phyloP scores from a whole-genome alignment of 1,139 yeast species.

The Yamadazyma friedrichii region DNA sequence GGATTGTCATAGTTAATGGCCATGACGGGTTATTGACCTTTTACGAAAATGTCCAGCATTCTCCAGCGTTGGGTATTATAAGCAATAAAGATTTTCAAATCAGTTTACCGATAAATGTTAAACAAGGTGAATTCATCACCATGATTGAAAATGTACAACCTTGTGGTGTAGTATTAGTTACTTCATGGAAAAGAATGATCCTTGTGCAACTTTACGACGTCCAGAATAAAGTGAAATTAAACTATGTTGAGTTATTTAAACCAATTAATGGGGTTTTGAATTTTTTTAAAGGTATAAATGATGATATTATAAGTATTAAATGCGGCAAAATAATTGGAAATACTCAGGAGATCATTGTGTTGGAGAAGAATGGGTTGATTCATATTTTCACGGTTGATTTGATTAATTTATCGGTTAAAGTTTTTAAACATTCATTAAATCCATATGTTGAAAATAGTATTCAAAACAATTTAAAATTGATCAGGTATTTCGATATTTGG shows the following conservation, averaged over 20 bases:
- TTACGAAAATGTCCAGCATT: conserved; percentile 67
- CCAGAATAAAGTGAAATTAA: conserved; percentile 59
- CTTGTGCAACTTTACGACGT: conserved; percentile 65
- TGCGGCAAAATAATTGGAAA: conserved; percentile 54
- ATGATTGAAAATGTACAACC: conserved; percentile 67
- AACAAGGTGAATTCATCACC: conserved; percentile 56
- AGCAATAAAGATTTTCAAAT: conserved; percentile 40
- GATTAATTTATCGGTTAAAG: conserved; percentile 23
- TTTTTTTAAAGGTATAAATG: conserved; percentile 20
- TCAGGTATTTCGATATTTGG: conserved; percentile 57
- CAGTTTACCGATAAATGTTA: conserved; percentile 33
- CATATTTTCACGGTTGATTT: conserved; percentile 32
- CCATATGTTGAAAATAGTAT: conserved; percentile 32
- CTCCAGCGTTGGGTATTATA: conserved; percentile 64
- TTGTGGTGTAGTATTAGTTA: conserved; percentile 69
- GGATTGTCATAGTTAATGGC: conserved; percentile 60
- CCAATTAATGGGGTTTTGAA: conserved; percentile 18
- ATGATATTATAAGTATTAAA: conserved; percentile 60
- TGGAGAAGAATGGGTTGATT: conserved; percentile 46
- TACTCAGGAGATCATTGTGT: conserved; percentile 41
- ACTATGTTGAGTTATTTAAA: conserved; percentile 32
- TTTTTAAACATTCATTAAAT: conserved; percentile 29
- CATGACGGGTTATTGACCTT: conserved; percentile 56
- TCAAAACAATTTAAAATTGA: conserved; percentile 40
- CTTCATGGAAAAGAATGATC: conserved; percentile 68